Evolutionary conservation across 2,329 filamentous ascomycete genomes (phyloP).

Genomic region (Talaromyces sp.): DNA sequence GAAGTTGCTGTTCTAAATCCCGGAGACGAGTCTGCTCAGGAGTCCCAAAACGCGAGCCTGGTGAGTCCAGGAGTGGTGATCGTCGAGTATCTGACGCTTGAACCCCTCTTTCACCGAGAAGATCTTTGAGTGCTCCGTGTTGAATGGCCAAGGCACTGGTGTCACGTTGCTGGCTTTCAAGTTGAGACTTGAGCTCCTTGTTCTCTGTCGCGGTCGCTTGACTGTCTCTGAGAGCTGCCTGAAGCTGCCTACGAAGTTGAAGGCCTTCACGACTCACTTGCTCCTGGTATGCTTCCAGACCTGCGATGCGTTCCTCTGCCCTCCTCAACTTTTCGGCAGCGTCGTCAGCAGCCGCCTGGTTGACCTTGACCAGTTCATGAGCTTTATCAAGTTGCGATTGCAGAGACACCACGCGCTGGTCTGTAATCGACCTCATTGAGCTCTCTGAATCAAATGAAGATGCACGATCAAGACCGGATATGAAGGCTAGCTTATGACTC

Average conservation of each 20-base stretch:
- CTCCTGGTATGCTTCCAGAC: conserved; percentile 93
- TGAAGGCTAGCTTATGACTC: conserved; percentile 74
- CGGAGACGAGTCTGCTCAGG: conserved; percentile 74
- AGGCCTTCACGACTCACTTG: conserved; percentile 92
- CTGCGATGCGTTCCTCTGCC: conserved; percentile 94
- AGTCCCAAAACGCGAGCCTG: conserved; percentile 67
- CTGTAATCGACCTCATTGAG: conserved; percentile 31
- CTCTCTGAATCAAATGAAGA: conserved; percentile 36
- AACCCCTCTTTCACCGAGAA: conserved; percentile 82
- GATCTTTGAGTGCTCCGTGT: conserved; percentile 86
- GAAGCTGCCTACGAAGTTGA: conserved; percentile 81
- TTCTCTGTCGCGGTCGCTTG: conserved; percentile 77
- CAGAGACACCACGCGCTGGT: conserved; percentile 62
- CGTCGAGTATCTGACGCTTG: conserved; percentile 66
- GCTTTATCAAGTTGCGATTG: conserved; percentile 75
- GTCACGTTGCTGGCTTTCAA: conserved; percentile 83
- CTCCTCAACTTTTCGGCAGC: conserved; percentile 84
- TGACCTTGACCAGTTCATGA: conserved; percentile 75
- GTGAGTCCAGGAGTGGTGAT: conserved; percentile 66
- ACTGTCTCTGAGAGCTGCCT: conserved; percentile 74
- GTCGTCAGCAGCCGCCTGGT: conserved; percentile 79
- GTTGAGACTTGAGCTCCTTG: conserved; percentile 72
- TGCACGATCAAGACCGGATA: conserved; percentile 76
- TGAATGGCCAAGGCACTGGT: conserved; percentile 91
- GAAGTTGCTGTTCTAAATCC: conserved; percentile 84